These are phyloP conservation scores for Inonotus obliquus DNA, from an alignment of 1,284 basidiomycete genomes.

Conservation along the genomic window DNA sequence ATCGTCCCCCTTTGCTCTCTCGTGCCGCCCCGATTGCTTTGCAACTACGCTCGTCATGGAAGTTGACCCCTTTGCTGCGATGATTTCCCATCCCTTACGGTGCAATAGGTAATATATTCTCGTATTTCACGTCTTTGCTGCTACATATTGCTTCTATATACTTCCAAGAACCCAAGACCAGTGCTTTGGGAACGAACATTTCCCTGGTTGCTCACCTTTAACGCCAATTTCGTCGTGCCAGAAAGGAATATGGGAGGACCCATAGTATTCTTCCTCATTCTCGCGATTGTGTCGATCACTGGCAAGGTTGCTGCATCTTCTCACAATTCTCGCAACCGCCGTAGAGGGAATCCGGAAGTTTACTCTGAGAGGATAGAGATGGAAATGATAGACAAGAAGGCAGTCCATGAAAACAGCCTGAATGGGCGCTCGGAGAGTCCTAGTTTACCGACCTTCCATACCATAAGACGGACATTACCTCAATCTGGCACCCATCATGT, in stretches of 20 bases:
- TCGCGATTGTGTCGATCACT: conserved; percentile 1
- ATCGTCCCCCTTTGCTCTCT: neutral
- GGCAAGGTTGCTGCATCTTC: conserved; percentile 1
- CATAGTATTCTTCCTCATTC: conserved; percentile 2
- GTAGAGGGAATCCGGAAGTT: neutral
- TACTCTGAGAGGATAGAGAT: neutral
- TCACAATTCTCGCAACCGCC: neutral
- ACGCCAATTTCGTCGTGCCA: neutral
- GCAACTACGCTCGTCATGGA: neutral
- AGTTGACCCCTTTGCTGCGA: neutral
- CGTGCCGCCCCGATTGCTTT: neutral
- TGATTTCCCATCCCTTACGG: neutral
- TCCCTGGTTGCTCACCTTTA: neutral
- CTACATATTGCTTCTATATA: neutral
- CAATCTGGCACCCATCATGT: neutral
- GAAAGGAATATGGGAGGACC: neutral
- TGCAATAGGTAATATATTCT: neutral
- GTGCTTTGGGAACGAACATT: neutral
- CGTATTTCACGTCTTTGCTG: neutral
- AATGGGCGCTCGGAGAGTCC: neutral
- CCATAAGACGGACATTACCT: neutral
- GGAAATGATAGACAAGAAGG: neutral
- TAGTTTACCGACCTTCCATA: conserved; percentile 1
- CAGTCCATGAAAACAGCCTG: neutral
- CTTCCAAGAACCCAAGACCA: neutral